These are phyloP conservation scores for Sclerospora graminicola DNA, from an alignment of 352 stramenopile genomes.

Conservation along the genomic window DNA sequence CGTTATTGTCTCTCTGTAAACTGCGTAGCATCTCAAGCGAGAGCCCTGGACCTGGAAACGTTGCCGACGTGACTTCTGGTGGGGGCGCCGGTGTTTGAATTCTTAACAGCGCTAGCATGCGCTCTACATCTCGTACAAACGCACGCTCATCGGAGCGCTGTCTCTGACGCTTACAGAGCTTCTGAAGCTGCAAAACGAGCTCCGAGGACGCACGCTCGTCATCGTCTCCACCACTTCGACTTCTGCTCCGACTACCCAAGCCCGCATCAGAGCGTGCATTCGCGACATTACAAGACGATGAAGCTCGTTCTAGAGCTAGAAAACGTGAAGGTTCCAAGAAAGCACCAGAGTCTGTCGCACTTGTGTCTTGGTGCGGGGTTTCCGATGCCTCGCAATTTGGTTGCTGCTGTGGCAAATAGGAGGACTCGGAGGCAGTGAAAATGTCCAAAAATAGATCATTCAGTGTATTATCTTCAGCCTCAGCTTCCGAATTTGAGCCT, in stretches of 20 bases:
- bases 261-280: background rate
- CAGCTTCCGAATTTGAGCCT: background rate
- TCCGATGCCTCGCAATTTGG: slow-evolving; percentile 24
- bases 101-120: slow-evolving; percentile 31
- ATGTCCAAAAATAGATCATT: background rate
- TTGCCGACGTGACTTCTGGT: slow-evolving; percentile 14
- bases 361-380: background rate
- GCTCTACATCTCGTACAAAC: slow-evolving; percentile 62
- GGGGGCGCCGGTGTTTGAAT: slow-evolving; percentile 9
- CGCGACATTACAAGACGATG: slow-evolving; percentile 3
- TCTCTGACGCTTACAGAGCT: slow-evolving; percentile 53
- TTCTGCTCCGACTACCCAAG: slow-evolving; percentile 9
- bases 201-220: slow-evolving; percentile 24
- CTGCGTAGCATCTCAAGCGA: slow-evolving; percentile 13
- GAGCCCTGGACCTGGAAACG: slow-evolving; percentile 13
- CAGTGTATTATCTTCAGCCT: background rate
- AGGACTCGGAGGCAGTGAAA: background rate
- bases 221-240: slow-evolving; percentile 20
- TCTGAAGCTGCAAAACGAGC: slow-evolving; percentile 48
- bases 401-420: slow-evolving; percentile 10
- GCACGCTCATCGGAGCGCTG: slow-evolving; percentile 47
- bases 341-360: background rate
- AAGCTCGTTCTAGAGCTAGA: slow-evolving; percentile 10
- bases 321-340: slow-evolving; percentile 2
- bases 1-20: slow-evolving; percentile 17